These are phyloP conservation scores for Elsinoe ampelina DNA, from an alignment of 2,329 filamentous ascomycete genomes.

Conservation along the genomic window DNA sequence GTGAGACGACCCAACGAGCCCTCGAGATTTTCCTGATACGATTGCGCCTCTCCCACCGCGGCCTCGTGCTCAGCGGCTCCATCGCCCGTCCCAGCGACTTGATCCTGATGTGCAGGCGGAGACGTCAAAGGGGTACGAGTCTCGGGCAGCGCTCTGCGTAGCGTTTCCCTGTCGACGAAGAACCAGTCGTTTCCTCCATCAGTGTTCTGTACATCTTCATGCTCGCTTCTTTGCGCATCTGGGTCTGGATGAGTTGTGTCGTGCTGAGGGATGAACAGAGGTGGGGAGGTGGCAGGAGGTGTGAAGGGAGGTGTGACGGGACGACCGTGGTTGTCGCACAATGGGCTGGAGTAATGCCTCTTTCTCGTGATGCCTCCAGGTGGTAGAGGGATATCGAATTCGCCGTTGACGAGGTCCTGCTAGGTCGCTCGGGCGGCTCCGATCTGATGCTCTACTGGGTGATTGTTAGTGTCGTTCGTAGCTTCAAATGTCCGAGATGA, in stretches of 20 bases:
- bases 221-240: not conserved
- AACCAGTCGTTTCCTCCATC: not conserved
- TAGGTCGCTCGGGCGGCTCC: not conserved
- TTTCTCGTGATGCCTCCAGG: not conserved
- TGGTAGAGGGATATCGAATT: not conserved
- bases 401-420: not conserved
- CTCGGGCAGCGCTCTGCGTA: not conserved
- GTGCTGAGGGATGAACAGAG: too few relatives aligned
- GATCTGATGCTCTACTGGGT: not conserved
- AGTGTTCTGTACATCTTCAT: not conserved
- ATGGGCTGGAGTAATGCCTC: not conserved
- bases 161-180: not conserved
- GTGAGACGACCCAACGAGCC: too few relatives aligned
- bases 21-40: too few relatives aligned
- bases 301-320: not conserved
- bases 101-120: too few relatives aligned
- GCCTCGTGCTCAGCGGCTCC: too few relatives aligned
- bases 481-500: not conserved
- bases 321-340: not conserved
- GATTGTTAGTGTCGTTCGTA: not conserved
- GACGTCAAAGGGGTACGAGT: not conserved
- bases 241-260: too few relatives aligned
- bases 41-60: too few relatives aligned
- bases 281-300: too few relatives aligned
- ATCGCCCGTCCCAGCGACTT: too few relatives aligned